Evolutionary conservation across 2,329 filamentous ascomycete species (phyloP).

Genomic region (Zalaria sp.): DNA sequence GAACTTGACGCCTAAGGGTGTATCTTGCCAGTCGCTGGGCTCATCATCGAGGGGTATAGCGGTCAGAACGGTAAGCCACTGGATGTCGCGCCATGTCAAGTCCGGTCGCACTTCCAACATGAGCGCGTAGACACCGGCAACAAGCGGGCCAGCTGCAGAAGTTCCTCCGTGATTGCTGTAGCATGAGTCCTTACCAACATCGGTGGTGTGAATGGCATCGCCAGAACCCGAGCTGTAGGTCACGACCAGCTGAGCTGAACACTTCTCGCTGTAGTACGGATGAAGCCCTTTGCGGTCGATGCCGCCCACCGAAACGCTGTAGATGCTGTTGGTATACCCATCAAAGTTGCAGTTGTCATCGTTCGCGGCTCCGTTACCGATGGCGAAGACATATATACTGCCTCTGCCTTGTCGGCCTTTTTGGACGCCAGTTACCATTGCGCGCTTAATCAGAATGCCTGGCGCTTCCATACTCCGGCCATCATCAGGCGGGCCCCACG

Average conservation of each 20-base stretch:
- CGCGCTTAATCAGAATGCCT: conserved; percentile 71
- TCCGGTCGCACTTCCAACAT: conserved; percentile 76
- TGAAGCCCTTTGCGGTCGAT: conserved; percentile 79
- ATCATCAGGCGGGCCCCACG: conserved; percentile 93
- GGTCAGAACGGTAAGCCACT: conserved; percentile 77
- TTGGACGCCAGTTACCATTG: conserved; percentile 86
- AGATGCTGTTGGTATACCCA: conserved; percentile 98
- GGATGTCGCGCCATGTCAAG: conserved; percentile 83
- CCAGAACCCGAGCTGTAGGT: conserved; percentile 87
- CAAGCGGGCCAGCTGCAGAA: conserved; percentile 85
- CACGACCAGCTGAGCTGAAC: conserved; percentile 87
- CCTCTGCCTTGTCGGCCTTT: conserved; percentile 71
- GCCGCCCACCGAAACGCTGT: conserved; percentile 92
- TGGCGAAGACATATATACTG: conserved; percentile 92
- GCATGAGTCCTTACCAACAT: conserved; percentile 71
- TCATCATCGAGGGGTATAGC: conserved; percentile 68
- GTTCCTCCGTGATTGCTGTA: conserved; percentile 80
- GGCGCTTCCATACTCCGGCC: conserved; percentile 89
- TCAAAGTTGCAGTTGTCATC: conserved; percentile 99
- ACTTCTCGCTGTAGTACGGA: conserved; percentile 91
- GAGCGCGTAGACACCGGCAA: conserved; percentile 81
- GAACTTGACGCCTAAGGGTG: conserved; percentile 68
- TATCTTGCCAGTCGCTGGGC: conserved; percentile 66
- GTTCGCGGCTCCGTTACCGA: conserved; percentile 74
- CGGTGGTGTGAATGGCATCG: conserved; percentile 90